phyloP scores from a whole-genome alignment of 2,329 filamentous ascomycete genomes.

The Sclerotinia trifoliorum region DNA sequence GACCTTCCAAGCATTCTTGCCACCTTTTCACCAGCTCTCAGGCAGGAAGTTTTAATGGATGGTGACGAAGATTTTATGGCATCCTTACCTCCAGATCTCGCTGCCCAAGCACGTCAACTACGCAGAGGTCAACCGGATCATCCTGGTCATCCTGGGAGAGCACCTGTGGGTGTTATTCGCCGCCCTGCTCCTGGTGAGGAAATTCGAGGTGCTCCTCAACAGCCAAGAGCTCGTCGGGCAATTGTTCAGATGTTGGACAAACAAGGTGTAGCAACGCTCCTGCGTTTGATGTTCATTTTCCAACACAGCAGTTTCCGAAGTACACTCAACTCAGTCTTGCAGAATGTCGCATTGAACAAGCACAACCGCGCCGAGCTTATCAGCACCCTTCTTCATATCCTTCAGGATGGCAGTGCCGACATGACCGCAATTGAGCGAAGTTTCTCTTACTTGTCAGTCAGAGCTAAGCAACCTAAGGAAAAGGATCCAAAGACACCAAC shows the following conservation, averaged over 20 bases:
- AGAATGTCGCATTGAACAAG: slow-evolving; percentile 93
- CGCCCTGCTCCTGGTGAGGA: slow-evolving; percentile 48
- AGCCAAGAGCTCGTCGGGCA: slow-evolving; percentile 70
- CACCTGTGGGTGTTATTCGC: slow-evolving; percentile 43
- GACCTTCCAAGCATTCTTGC: slow-evolving; percentile 90
- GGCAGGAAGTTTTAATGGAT: slow-evolving; percentile 85
- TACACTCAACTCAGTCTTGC: slow-evolving; percentile 81
- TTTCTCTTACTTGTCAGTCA: slow-evolving; percentile 87
- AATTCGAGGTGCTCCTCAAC: slow-evolving; percentile 32
- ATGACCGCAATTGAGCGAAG: slow-evolving; percentile 92
- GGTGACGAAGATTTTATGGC: slow-evolving; percentile 86
- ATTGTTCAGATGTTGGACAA: slow-evolving; percentile 98
- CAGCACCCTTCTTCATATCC: slow-evolving; percentile 84
- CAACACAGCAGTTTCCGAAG: slow-evolving; percentile 83
- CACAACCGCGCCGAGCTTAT: slow-evolving; percentile 93
- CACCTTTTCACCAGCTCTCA: slow-evolving; percentile 79
- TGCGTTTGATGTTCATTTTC: slow-evolving; percentile 97
- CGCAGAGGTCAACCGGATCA: slow-evolving; percentile 46
- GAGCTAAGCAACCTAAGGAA: slow-evolving; percentile 76
- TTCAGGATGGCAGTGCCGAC: slow-evolving; percentile 93
- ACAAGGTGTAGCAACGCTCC: slow-evolving; percentile 87
- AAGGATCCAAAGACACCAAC: slow-evolving; percentile 68
- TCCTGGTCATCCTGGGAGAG: slow-evolving; percentile 29
- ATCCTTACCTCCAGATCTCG: slow-evolving; percentile 79
- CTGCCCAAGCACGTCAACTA: slow-evolving; percentile 78